Evolutionary conservation across 768 basidiomycete genomes (phyloP).

Genomic region (Phanerochaete sordida): DNA sequence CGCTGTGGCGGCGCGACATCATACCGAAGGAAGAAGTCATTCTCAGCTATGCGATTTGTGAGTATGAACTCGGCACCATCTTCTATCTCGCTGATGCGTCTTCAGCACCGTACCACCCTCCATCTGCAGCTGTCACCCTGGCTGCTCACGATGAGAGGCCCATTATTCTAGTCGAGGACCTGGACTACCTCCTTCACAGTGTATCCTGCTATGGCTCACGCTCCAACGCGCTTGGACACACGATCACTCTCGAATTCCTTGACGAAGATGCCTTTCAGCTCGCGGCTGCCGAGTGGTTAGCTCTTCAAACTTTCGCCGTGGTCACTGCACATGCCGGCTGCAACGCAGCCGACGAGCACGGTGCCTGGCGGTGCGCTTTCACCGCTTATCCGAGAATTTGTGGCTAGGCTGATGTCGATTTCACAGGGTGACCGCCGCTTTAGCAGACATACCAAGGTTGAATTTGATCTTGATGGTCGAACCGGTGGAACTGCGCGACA

Average conservation of each 20-base stretch:
- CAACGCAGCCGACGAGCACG: constrained; percentile 4
- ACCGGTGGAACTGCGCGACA: not conserved
- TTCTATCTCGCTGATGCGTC: not conserved
- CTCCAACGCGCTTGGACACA: not conserved
- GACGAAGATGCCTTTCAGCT: not conserved
- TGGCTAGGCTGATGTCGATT: not conserved
- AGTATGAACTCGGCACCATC: not conserved
- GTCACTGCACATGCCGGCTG: constrained; percentile 7
- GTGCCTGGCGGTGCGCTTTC: constrained; percentile 2
- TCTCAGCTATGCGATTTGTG: constrained; percentile 1
- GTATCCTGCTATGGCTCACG: not conserved
- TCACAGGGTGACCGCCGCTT: not conserved
- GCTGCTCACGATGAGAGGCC: constrained; percentile 5
- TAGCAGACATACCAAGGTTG: not conserved
- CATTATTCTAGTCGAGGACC: constrained; percentile 3
- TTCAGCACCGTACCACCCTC: constrained; percentile 9
- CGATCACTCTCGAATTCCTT: not conserved
- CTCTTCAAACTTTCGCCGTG: not conserved
- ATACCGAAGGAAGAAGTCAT: not conserved
- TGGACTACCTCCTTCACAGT: constrained; percentile 2
- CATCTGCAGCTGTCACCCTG: constrained; percentile 4
- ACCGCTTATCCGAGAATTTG: not conserved
- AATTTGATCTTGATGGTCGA: not conserved
- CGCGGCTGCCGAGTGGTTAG: not conserved
- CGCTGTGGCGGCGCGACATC: not conserved